Base-by-base conservation (phyloP, 1,284 basidiomycete species). In the Trichosporon sp. region DNA sequence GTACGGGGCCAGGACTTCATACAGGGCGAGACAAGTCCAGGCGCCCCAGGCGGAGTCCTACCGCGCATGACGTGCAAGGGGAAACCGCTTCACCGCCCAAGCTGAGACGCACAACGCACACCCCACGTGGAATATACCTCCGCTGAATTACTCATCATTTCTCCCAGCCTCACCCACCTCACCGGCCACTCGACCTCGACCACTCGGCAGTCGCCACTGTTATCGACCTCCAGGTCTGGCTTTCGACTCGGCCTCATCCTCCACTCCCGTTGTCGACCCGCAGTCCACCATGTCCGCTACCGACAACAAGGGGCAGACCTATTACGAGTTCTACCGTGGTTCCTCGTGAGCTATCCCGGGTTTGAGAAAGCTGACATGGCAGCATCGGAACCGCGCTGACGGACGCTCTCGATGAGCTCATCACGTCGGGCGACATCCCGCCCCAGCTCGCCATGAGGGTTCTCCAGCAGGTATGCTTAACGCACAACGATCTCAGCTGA, bases 351-450 rank as follows among this genome's bases (percentile, higher is more conserved):
- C 63, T 38, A 12, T 38, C 5, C 3, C 38, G 4, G 21, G 26
- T 26, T 26, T 26, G 26, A 26, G 26, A 26, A 21, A 26, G 43
- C 59, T 35, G 32, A 65, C 37, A 1, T 1, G 4, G 16, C 78
- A 98, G 96, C 76, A 94, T 98, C 84, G 96, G 96, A 56, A 94
- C 96, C 88, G 94, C 96, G 64, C 88, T 99, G 70, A 98, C 96
- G n/a, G 96, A 99, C 87, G 95, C 96, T 75, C 90, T 99, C 77
- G 96, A 99, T 85, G 96, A 99, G 86, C 89, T 99, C 73, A 99
- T 99, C 80, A 97, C 96, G 67, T 93, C 92, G 77, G 96, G 96
- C 1, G 91, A 94, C 71, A 98, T 99, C 78, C 97, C 96, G 21
- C 96, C 97, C 1, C 96, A 99, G 85, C 85, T 99, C 74, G 96